Base-by-base conservation (phyloP, 768 basidiomycete genomes). In the Sistotremastrum niveocremeum region DNA sequence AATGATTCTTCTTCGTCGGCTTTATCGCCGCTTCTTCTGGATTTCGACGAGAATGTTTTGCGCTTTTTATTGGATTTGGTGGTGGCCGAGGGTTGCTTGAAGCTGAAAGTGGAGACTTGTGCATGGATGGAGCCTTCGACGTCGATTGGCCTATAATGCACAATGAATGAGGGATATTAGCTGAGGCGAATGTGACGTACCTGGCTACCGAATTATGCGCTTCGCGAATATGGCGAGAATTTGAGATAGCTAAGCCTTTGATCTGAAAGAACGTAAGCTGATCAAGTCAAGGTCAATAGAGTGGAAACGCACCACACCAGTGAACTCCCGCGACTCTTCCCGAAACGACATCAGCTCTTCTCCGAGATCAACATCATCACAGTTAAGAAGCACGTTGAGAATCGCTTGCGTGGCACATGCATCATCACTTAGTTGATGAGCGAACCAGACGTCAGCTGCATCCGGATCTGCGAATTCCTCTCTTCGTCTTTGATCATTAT, bases 361-460 rank as follows among this genome's bases (percentile, higher is more conserved):
- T 0, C 75, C 75, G 41, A 81, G 52, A 10, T 74, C 64, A 12
- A 79, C 57, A 30, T 63, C 59, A 0, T 71, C 71, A 46, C 74
- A 73, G 55, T 81, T 81, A 32, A 79, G 55, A 6, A 75, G 53
- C 11, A 79, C 71, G 51, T 79, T 81, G 5, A 81, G 60, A 7
- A 81, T 66, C 0, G 77, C 77, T 52, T 71, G 73, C 0, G 77
- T 75, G 6, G 76, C 77, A 54, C 79, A 81, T 4, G 78, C 76
- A 53, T 81, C 77, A 52, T 75, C 71, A 58, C 71, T 76, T 29
- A 81, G 67, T 57, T 81, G 79, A 57, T 80, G 77, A 7, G 78
- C 77, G 51, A 79, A 81, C 78, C 78, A 81, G 6, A 81, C 70
- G 30, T 60, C 64, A 48, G 73, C 70, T 2, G 76, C 70, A 7